Conservation (phyloP, 1,284 basidiomycete species). For the Trametes pubescens region DNA sequence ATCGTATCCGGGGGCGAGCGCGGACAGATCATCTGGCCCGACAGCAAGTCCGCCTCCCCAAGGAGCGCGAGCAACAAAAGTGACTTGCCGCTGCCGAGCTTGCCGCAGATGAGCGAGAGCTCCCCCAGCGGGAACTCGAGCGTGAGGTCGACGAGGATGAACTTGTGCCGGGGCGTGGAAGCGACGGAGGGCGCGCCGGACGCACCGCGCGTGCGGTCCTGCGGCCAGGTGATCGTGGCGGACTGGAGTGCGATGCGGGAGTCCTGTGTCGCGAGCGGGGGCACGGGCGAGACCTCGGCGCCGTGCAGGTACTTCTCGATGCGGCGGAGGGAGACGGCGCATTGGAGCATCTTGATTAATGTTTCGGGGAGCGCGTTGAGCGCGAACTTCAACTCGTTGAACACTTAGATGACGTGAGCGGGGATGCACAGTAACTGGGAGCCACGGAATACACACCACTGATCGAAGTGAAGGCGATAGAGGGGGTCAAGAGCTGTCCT, state of each 20-base stretch:
- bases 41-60: constrained; percentile 91
- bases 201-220: constrained; percentile 60
- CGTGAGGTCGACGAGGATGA: constrained; percentile 82
- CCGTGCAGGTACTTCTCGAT: constrained; percentile 89
- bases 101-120: constrained; percentile 85
- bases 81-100: constrained; percentile 85
- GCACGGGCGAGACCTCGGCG: constrained; percentile 71
- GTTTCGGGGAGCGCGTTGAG: constrained; percentile 90
- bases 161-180: constrained; percentile 80
- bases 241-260: constrained; percentile 78
- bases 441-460: constrained; percentile 30
- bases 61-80: constrained; percentile 84
- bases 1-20: constrained; percentile 85
- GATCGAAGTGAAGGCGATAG: constrained; percentile 87
- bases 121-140: constrained; percentile 82
- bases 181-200: constrained; percentile 65
- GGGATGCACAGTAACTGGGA: neutral
- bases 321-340: constrained; percentile 86
- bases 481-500: constrained; percentile 77
- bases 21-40: constrained; percentile 84
- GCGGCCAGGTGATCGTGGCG: constrained; percentile 91
- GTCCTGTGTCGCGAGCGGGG: constrained; percentile 62
- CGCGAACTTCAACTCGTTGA: constrained; percentile 86
- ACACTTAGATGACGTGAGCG: constrained; percentile 54
- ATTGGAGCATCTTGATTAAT: constrained; percentile 87